Evolutionary conservation across 345 rosid species (phyloP).

Genomic region (Acer yangbiense): DNA sequence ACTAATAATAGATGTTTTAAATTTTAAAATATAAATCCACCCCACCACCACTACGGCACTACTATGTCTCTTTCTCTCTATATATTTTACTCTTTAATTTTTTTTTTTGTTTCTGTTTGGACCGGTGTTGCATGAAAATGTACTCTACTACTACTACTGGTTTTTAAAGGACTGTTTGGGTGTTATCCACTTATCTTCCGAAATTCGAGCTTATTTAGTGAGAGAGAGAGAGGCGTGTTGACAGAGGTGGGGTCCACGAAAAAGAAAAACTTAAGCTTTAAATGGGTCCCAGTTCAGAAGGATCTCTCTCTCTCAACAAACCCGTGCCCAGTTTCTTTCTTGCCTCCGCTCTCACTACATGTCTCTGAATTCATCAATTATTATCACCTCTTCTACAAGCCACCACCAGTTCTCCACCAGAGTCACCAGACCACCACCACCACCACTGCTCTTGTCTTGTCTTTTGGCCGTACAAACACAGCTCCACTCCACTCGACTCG

Average conservation of each 20-base stretch:
- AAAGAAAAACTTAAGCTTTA: not conserved
- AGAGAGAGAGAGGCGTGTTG: not conserved
- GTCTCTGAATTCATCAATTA: constrained; percentile 24
- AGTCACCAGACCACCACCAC: constrained; percentile 6
- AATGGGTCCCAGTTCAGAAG: not conserved
- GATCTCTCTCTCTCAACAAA: too few species aligned
- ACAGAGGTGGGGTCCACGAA: not conserved
- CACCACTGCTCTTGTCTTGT: not conserved
- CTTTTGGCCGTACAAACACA: not conserved
- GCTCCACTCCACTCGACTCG: not conserved
- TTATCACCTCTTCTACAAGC: constrained; percentile 27
- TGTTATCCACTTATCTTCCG: constrained; percentile 10
- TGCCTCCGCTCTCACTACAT: not conserved
- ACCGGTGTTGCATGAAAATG: not conserved
- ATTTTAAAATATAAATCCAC: not conserved
- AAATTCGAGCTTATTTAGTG: not conserved
- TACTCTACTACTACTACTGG: not conserved
- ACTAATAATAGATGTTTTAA: not conserved
- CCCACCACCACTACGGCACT: not conserved
- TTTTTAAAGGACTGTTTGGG: not conserved
- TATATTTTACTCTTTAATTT: not conserved
- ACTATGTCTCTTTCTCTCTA: not conserved
- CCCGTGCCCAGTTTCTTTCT: constrained; percentile 9
- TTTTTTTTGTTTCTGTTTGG: not conserved
- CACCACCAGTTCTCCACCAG: not conserved